A percentile compares a stretch with the other conserved stretches of the same genome.
Evolutionary conservation across 225 moss, liverwort and hornwort species (phyloP).

Genomic region (Ulota crispa): DNA sequence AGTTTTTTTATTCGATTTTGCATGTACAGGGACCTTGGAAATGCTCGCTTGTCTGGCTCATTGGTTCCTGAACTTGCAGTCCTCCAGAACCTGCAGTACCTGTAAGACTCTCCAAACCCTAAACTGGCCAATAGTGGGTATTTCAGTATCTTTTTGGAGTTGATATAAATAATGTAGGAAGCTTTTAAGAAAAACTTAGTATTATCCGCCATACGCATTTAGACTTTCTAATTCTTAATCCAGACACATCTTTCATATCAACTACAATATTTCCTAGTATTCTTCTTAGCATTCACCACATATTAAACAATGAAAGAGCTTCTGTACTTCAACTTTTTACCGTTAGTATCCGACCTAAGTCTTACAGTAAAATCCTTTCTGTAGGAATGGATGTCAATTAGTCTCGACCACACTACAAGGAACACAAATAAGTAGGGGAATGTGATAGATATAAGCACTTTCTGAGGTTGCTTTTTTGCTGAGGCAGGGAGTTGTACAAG

Average conservation of each 20-base stretch:
- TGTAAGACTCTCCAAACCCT: slow-evolving; percentile 25
- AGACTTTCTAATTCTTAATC: too few relatives aligned
- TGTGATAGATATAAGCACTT: neutral
- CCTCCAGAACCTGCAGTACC: slow-evolving; percentile 53
- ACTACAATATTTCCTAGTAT: too few relatives aligned
- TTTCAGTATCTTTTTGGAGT: neutral
- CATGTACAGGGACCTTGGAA: slow-evolving; percentile 57
- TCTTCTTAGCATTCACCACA: too few relatives aligned
- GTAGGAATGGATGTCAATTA: neutral
- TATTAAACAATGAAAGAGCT: neutral
- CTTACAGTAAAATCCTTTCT: neutral
- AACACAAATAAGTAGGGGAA: too few relatives aligned
- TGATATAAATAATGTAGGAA: neutral
- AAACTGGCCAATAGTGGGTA: too few relatives aligned
- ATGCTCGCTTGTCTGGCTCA: slow-evolving; percentile 59
- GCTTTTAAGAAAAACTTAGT: too few relatives aligned
- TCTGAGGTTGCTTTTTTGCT: neutral
- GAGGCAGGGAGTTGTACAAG: slow-evolving; percentile 57
- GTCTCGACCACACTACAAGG: neutral
- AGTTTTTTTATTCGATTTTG: neutral
- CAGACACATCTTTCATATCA: too few relatives aligned
- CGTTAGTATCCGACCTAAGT: too few relatives aligned
- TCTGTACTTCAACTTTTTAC: neutral
- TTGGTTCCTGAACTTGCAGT: slow-evolving; percentile 67
- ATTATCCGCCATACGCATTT: too few relatives aligned